These are phyloP conservation scores for Jimgerdemannia flammicorona DNA, from an alignment of 192 early-diverging fungal genomes.

Conservation along the genomic window DNA sequence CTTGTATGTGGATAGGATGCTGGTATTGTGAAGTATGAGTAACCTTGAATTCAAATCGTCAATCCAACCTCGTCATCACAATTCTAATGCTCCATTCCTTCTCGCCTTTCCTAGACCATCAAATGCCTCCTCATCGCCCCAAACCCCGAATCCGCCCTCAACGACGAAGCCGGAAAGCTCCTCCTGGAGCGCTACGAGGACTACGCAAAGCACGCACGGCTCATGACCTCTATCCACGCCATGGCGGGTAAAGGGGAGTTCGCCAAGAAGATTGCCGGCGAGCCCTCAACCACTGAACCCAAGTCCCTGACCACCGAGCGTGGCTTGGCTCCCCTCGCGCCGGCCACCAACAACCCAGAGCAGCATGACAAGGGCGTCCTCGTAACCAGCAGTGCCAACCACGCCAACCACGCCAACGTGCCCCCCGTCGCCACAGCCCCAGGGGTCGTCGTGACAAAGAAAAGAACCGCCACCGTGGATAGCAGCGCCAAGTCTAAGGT, in stretches of 20 bases:
- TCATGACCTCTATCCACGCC: conserved; percentile 85
- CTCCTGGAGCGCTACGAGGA: conserved; percentile 84
- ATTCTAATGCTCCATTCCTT: neutral
- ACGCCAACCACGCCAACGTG: neutral
- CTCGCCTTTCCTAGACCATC: conserved; percentile 60
- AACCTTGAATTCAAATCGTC: too few species aligned
- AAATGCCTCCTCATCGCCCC: conserved; percentile 94
- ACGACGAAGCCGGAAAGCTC: conserved; percentile 91
- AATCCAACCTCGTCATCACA: too few species aligned
- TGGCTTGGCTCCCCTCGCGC: too few species aligned
- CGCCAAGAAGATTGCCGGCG: neutral
- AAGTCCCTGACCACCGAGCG: neutral
- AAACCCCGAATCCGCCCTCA: conserved; percentile 94
- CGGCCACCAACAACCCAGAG: neutral
- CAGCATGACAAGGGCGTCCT: neutral
- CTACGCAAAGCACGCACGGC: conserved; percentile 73
- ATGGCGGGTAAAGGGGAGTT: conserved; percentile 22
- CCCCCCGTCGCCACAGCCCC: neutral
- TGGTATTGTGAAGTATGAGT: too few species aligned
- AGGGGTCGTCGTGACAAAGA: neutral
- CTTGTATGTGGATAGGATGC: too few species aligned
- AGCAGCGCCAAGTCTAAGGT: neutral
- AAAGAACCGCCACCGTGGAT: neutral
- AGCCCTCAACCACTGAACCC: neutral
- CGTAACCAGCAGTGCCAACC: neutral